Evolutionary conservation across 1,284 basidiomycete species (phyloP).

Genomic region (Exsudoporus floridanus): DNA sequence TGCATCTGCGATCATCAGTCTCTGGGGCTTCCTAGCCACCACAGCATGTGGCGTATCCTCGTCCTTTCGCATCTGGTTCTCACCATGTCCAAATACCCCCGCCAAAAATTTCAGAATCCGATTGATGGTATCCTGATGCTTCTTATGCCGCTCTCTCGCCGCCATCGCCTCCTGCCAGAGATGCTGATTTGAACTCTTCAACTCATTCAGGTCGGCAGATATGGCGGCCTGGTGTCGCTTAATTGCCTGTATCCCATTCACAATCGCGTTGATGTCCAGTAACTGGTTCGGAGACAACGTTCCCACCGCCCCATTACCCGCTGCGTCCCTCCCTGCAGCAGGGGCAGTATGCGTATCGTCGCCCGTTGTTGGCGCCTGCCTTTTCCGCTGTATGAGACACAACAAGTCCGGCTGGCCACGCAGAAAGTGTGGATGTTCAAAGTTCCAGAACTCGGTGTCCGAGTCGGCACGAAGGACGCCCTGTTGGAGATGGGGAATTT

Average conservation of each 20-base stretch:
- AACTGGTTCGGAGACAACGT: conserved; percentile 47
- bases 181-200: conserved; percentile 86
- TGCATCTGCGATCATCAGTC: conserved; percentile 69
- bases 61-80: conserved; percentile 43
- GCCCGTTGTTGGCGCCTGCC: conserved; percentile 43
- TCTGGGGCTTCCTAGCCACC: conserved; percentile 50
- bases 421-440: conserved; percentile 87
- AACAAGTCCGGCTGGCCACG: conserved; percentile 89
- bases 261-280: conserved; percentile 73
- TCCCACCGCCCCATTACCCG: conserved; percentile 18
- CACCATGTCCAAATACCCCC: conserved; percentile 79
- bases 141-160: conserved; percentile 78
- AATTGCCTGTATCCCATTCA: conserved; percentile 85
- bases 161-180: conserved; percentile 91
- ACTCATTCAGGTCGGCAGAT: conserved; percentile 81
- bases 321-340: conserved; percentile 15
- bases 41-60: conserved; percentile 46
- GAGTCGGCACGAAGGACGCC: conserved; percentile 83
- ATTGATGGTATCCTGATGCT: conserved; percentile 97
- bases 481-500: conserved; percentile 94
- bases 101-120: conserved; percentile 93
- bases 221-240: conserved; percentile 91
- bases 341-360: conserved; percentile 25
- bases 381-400: conserved; percentile 84
- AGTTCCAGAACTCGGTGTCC: conserved; percentile 91